Evolutionary conservation across 208 protist genomes (phyloP).

Genomic region (Novymonas esmeraldas): DNA sequence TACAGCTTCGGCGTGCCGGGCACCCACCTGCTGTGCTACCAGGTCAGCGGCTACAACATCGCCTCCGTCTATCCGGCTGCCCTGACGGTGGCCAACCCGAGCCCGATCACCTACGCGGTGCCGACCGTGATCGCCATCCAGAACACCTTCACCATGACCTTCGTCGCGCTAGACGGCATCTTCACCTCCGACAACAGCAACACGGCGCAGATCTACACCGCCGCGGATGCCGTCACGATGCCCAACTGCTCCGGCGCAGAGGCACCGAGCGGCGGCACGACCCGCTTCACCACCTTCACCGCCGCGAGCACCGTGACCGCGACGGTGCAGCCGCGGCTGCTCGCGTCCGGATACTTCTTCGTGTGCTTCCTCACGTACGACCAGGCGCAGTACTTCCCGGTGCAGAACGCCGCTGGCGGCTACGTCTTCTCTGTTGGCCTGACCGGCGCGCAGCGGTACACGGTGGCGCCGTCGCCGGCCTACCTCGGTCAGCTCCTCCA

Average conservation of each 20-base stretch:
- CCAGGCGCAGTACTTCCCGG: slow-evolving; percentile 51
- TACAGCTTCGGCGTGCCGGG: slow-evolving; percentile 58
- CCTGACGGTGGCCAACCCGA: slow-evolving; percentile 52
- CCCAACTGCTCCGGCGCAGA: slow-evolving; percentile 50
- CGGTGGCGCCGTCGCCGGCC: slow-evolving; percentile 51
- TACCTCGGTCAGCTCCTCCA: slow-evolving; percentile 74
- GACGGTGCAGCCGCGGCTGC: slow-evolving; percentile 56
- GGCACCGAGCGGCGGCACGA: slow-evolving; percentile 48
- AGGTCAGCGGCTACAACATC: slow-evolving; percentile 47
- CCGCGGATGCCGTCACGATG: slow-evolving; percentile 10
- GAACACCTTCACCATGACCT: slow-evolving; percentile 64
- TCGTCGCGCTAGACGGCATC: slow-evolving; percentile 67
- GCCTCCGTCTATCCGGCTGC: slow-evolving; percentile 70
- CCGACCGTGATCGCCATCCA: slow-evolving; percentile 43
- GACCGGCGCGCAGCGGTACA: slow-evolving; percentile 80
- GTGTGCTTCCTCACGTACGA: slow-evolving; percentile 85
- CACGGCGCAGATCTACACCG: slow-evolving; percentile 51
- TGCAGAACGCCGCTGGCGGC: slow-evolving; percentile 70
- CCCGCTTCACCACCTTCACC: slow-evolving; percentile 74
- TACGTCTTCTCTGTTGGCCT: slow-evolving; percentile 84
- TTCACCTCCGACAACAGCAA: slow-evolving; percentile 54
- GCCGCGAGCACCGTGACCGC: slow-evolving; percentile 42
- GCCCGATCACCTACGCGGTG: slow-evolving; percentile 83
- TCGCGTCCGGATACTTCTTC: slow-evolving; percentile 70
- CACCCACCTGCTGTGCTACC: slow-evolving; percentile 78